A percentile compares a stretch with the other conserved stretches of the same genome.
Conservation (phyloP, 176 grass and related monocot species). For the Aegilops bicornis region DNA sequence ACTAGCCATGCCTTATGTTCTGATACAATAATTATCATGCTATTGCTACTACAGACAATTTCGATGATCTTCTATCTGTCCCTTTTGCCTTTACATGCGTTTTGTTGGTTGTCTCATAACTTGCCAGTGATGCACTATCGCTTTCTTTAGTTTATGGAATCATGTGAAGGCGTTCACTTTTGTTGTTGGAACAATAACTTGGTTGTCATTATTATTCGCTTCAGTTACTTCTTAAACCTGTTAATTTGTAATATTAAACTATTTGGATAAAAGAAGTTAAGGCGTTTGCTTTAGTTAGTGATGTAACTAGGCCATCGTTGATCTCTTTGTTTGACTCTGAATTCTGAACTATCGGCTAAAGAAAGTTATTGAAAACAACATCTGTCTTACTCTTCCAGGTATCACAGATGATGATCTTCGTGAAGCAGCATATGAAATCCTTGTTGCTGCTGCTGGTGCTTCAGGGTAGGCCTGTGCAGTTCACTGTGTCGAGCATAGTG, state of each 20-base stretch:
- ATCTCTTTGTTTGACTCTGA: background rate
- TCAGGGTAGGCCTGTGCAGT: slow-evolving; percentile 60
- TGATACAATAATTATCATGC: slow-evolving; percentile 10
- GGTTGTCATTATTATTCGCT: background rate
- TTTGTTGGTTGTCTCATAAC: slow-evolving; percentile 16
- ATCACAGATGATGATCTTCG: slow-evolving; percentile 93
- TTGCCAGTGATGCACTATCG: background rate
- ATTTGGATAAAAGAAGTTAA: slow-evolving; percentile 7
- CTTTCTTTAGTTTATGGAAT: slow-evolving; percentile 10
- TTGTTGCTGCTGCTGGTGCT: slow-evolving; percentile 92
- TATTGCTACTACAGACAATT: background rate
- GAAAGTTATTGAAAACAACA: slow-evolving; percentile 25
- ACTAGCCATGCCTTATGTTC: background rate
- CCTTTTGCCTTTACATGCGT: slow-evolving; percentile 12
- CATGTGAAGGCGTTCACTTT: background rate
- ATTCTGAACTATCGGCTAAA: background rate
- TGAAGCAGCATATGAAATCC: slow-evolving; percentile 98
- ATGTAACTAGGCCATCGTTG: background rate
- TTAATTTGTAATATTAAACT: slow-evolving; percentile 2
- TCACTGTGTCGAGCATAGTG: background rate
- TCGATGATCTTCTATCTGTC: background rate
- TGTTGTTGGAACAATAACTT: background rate
- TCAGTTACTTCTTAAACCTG: slow-evolving; percentile 21
- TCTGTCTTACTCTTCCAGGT: slow-evolving; percentile 64
- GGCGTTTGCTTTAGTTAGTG: background rate